Base-by-base conservation (phyloP, 345 rosid genomes). In the Linum usitatissimum region DNA sequence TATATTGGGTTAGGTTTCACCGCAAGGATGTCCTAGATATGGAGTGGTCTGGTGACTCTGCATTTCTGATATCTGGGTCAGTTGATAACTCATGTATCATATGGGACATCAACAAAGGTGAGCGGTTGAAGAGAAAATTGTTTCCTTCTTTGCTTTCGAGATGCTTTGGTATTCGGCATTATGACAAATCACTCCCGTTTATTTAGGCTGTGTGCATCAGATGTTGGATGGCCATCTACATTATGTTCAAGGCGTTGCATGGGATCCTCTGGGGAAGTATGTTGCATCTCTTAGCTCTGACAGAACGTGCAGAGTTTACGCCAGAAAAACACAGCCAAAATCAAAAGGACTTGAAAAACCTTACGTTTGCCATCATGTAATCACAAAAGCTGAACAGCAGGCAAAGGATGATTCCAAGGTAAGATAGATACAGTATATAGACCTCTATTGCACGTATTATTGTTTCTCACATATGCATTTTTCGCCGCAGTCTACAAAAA, bases 171-270 rank as follows among this genome's bases (percentile, higher is more conserved):
- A 17, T 17, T 56, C 34, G 28, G 63, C 64, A 60, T 62, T 31
- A 31, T 61, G 64, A 19, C 53, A 36, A 36, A 9, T 54, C 51
- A 49, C 57, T 76, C 21, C 68, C 55, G 62, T 40, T 18, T 72
- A 62, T 69, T 77, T 76, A 93, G 99, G 97, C 72, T 86, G 87
- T 49, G 97, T 86, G 18, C 81, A 80, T 76, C 99, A 93, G 84
- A 76, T 93, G 69, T 66, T 93, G 77, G 94, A 93, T 71, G 81
- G 80, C 6, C 99, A 93, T 75, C 78, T 73, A 70, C 99, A 93
- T 79, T 93, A 93, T 78, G 99, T 93, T 70, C 99, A 93, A 75
- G 99, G 99, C 61, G 99, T 93, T 65, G 86, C 97, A 6, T 93
- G 97, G 99, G 97, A 93, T 75, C 99, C 99, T 57, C 74, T 87